Evolutionary conservation across 2,329 filamentous ascomycete species (phyloP), one percentile per base, ranked within the genome.

Genomic region (Emmonsiellopsis sp.): DNA sequence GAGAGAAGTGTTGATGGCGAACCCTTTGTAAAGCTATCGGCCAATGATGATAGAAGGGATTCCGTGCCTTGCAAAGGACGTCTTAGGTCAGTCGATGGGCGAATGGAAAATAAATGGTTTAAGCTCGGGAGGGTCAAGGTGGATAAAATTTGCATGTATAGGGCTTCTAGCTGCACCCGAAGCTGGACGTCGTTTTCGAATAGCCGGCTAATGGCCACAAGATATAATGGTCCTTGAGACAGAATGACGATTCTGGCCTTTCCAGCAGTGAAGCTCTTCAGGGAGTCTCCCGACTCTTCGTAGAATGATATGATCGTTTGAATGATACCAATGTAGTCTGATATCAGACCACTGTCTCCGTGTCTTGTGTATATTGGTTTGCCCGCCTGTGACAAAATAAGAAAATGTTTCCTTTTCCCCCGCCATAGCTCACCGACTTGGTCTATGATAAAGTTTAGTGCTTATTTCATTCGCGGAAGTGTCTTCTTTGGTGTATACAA

Each of bases 221-320:
- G 84, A 66, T 97, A 94, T 41, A 98, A 77, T 9, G 91, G 89
- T 0, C 90, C 92, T 66, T 91, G 85, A 2, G 86, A 89, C 50
- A 86, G 76, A 56, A 98, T 81, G 30, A 95, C 88, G 62, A 98
- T 97, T 55, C 87, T 85, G 30, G 89, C 84, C 51, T 84, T 81
- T 11, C 87, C 90, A n/a, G 93, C 91, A 2, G 86, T 89, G 67
- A 98, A 98, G 11, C 86, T 86, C 59, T 82, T 81, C 9, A 98
- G 77, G 0, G 81, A 82, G 65, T 95, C 88, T 53, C 86, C 80
- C 7, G 85, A 81, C 45, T 84, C 84, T 67, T 95, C 86, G 65
- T 94, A 97, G 67, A 96, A 96, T 1, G 93, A 97, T 57, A 98
- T 95, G 62, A 98, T 92, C 43, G 93, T 98, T 68, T 97, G 93